phyloP scores from a whole-genome alignment of 441 rosid genomes.

The Populus trichocarpa region DNA sequence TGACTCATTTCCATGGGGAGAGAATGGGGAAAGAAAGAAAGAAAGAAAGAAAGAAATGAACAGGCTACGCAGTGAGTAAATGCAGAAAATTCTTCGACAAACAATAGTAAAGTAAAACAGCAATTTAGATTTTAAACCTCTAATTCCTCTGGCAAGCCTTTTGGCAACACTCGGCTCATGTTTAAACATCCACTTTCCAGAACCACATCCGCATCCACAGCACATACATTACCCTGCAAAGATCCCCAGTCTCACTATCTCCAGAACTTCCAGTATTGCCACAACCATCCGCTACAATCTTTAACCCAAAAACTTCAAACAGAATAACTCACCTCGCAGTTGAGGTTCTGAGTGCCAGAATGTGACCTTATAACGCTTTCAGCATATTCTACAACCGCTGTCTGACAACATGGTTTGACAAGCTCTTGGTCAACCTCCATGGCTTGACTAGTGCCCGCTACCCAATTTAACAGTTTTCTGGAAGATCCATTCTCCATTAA shows the following conservation, averaged over 20 bases:
- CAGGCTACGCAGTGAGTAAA: conserved; percentile 1
- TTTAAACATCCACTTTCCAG: conserved; percentile 36
- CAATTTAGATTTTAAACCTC: conserved; percentile 46
- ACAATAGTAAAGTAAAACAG: conserved; percentile 11
- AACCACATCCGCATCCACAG: conserved; percentile 31
- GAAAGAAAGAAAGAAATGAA: not conserved
- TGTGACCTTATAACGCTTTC: conserved; percentile 30
- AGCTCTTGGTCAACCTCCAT: conserved; percentile 41
- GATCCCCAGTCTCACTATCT: conserved; percentile 42
- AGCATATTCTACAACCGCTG: conserved; percentile 30
- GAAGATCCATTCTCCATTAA: conserved; percentile 26
- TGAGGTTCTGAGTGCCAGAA: conserved; percentile 41
- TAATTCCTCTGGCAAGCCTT: conserved; percentile 42
- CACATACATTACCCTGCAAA: conserved; percentile 45
- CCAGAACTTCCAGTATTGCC: conserved; percentile 27
- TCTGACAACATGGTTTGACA: conserved; percentile 34
- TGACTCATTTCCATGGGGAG: conserved; percentile 13
- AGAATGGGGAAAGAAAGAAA: not conserved
- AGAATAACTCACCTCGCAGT: conserved; percentile 51
- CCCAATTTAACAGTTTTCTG: conserved; percentile 22
- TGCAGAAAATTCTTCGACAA: not conserved
- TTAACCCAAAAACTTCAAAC: conserved; percentile 37
- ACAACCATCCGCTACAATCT: conserved; percentile 30
- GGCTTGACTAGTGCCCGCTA: conserved; percentile 13
- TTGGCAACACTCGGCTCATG: conserved; percentile 28